Conservation (phyloP, 129 eudicot species). For the Rutidosis leptorrhynchoides region DNA sequence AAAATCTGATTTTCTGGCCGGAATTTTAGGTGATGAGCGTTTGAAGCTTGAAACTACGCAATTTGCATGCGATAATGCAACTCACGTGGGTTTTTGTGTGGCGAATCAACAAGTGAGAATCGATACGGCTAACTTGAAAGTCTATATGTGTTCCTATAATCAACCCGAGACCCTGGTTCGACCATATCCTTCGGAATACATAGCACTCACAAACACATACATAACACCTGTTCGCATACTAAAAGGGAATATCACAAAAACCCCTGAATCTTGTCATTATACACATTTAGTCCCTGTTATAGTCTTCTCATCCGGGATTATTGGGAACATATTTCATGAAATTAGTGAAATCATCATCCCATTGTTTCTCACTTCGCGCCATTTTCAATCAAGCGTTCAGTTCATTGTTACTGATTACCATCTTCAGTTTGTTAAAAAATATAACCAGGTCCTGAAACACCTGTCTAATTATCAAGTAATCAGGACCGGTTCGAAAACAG, state of each 20-base stretch:
- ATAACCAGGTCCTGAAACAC: conserved; percentile 16
- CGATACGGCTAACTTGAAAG: conserved; percentile 24
- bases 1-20: not conserved
- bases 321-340: conserved; percentile 53
- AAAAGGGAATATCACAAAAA: conserved; percentile 12
- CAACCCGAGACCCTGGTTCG: conserved; percentile 22
- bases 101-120: conserved; percentile 34
- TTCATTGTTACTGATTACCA: conserved; percentile 43
- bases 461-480: conserved; percentile 35
- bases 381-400: conserved; percentile 32
- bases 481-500: conserved; percentile 15
- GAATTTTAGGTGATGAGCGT: conserved; percentile 39
- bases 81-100: conserved; percentile 35
- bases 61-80: conserved; percentile 35
- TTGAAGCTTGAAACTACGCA: conserved; percentile 41
- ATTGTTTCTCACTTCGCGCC: conserved; percentile 43
- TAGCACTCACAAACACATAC: conserved; percentile 10
- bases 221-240: conserved; percentile 47
- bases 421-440: conserved; percentile 30
- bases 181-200: conserved; percentile 61
- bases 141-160: conserved; percentile 3
- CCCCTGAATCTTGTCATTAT: conserved; percentile 30
- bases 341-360: conserved; percentile 56
- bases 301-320: conserved; percentile 50
- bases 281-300: conserved; percentile 48